Base-by-base conservation (phyloP, 2,329 filamentous ascomycete genomes). In the Cercospora nicotianae region DNA sequence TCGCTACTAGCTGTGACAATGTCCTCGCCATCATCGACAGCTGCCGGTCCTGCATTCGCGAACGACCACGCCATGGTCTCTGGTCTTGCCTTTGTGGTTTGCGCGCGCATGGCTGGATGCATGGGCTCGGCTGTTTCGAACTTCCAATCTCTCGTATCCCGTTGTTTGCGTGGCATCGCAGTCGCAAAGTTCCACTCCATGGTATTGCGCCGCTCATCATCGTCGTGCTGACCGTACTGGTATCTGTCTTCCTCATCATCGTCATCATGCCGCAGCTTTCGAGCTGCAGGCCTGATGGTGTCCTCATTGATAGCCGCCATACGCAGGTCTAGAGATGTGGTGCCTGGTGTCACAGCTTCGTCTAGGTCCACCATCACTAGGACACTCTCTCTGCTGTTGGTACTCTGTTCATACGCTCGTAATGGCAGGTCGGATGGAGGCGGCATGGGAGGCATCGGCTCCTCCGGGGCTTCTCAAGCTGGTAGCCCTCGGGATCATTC, bases 291-390 rank as follows among this genome's bases (percentile, higher is more conserved):
- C 30, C 63, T 71, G 45, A 73, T 60, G 3, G 72, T 73, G 64
- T 72, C 63, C 59, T 73, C 69, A 28, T 72, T 70, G 28, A 71
- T 69, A 12, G 67, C 67, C 55, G 68, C 61, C 70, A 72, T 72
- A 23, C 71, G 69, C 80, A 73, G 85, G 80, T 18, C 83, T 80
- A 63, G 86, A 78, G 71, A 85, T 80, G 74, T 79, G 71, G 70
- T 75, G 20, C 70, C 83, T 58, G 83, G 81, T 33, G 80, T 83
- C 39, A 79, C 82, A 18, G 84, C 85, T 48, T 83, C 84, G 74
- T 89, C 86, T 42, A 90, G 81, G 72, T 89, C 86, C 65, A 88
- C 87, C 67, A 84, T 79, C 1, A 88, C 86, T n/a, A 64, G 30
- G 66, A 83, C 80, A 13, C 82, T 84, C 73, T 81, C 86, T 57